phyloP scores from a whole-genome alignment of 208 protist species.

The Paratrypanosoma confusum region DNA sequence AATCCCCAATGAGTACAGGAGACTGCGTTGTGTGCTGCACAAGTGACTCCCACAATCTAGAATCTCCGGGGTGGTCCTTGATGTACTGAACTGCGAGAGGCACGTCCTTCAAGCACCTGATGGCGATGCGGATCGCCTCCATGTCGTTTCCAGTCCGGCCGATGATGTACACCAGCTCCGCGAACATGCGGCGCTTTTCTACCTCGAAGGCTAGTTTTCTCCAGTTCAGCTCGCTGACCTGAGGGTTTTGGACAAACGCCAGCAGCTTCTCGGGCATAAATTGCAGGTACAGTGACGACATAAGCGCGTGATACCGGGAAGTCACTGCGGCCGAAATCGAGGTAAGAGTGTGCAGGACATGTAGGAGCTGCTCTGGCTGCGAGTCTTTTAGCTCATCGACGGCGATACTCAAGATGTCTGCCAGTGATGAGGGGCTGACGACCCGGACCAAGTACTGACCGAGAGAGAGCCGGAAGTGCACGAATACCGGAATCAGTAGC shows the following conservation, averaged over 20 bases:
- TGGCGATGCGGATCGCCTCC: slow-evolving; percentile 13
- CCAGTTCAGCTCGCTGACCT: slow-evolving; percentile 12
- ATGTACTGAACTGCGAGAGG: slow-evolving; percentile 12
- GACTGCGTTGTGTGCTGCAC: slow-evolving; percentile 14
- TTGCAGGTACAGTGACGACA: slow-evolving; percentile 12
- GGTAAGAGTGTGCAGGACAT: slow-evolving; percentile 10
- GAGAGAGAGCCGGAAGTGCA: slow-evolving; percentile 13
- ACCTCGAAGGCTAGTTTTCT: slow-evolving; percentile 9
- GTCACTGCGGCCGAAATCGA: slow-evolving; percentile 6
- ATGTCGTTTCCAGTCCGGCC: slow-evolving; percentile 17
- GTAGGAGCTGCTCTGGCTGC: slow-evolving; percentile 10
- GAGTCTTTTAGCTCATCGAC: slow-evolving; percentile 9
- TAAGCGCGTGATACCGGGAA: slow-evolving; percentile 10
- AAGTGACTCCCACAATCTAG: slow-evolving; percentile 7
- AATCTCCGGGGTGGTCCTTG: slow-evolving; percentile 6
- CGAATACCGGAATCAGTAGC: slow-evolving; percentile 13
- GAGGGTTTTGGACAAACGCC: slow-evolving; percentile 15
- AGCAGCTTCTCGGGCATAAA: slow-evolving; percentile 13
- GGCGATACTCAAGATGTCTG: slow-evolving; percentile 6
- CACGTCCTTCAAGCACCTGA: slow-evolving; percentile 16
- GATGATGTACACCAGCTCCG: slow-evolving; percentile 16
- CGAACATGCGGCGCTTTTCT: slow-evolving; percentile 14
- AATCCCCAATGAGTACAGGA: slow-evolving; percentile 17
- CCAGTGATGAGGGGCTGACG: slow-evolving; percentile 3
- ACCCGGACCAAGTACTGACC: slow-evolving; percentile 7